These are phyloP conservation scores for Fraxinus cuspidata DNA, from an alignment of 257 asterid species.

Conservation along the genomic window DNA sequence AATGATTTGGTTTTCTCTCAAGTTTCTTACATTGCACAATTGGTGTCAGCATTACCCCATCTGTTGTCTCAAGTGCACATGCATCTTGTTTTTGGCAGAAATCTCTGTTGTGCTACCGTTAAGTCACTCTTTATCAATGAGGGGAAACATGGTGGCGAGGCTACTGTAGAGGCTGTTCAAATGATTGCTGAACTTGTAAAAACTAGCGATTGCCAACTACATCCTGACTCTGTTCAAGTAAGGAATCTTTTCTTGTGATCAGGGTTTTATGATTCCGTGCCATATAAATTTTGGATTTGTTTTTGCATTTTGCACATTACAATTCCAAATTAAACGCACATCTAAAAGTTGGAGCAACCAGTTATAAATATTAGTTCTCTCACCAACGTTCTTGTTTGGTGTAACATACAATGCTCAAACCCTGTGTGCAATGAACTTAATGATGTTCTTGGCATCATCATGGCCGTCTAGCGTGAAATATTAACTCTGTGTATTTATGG, in stretches of 20 bases:
- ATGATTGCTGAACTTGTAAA: slow-evolving; percentile 85
- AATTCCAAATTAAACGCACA: background rate
- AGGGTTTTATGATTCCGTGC: slow-evolving; percentile 17
- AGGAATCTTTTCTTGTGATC: slow-evolving; percentile 7
- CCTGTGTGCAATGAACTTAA: background rate
- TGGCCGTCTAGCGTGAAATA: background rate
- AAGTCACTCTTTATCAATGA: slow-evolving; percentile 78
- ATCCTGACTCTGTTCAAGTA: slow-evolving; percentile 95
- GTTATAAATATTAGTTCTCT: background rate
- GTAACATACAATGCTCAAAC: background rate
- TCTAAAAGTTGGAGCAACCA: background rate
- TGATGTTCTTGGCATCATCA: background rate
- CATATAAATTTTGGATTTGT: background rate
- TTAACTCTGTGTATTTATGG: background rate
- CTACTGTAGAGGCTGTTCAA: slow-evolving; percentile 85
- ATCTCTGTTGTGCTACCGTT: slow-evolving; percentile 59
- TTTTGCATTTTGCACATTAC: background rate
- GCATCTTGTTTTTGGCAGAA: slow-evolving; percentile 48
- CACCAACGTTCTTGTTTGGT: background rate
- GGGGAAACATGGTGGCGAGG: slow-evolving; percentile 98
- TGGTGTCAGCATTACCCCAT: slow-evolving; percentile 11
- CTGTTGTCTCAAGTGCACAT: slow-evolving; percentile 22
- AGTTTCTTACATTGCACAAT: slow-evolving; percentile 1
- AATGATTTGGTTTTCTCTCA: background rate
- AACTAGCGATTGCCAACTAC: slow-evolving; percentile 68